Base-by-base conservation (phyloP, 805 yeast genomes). In the Huiozyma sinensis region DNA sequence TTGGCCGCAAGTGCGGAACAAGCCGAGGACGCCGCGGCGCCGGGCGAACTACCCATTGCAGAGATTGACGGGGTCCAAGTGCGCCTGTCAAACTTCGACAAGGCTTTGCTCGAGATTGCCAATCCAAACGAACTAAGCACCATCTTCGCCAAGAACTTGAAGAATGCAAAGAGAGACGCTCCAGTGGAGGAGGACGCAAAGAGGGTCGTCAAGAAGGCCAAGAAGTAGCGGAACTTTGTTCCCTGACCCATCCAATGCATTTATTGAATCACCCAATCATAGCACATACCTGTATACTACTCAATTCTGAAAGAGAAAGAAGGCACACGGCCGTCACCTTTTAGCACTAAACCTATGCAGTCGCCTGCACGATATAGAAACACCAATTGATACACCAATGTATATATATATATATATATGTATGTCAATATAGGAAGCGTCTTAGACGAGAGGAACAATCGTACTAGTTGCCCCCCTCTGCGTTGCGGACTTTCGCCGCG, bases 51-150 rank as follows among this genome's bases (percentile, higher is more conserved):
- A 11, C 34, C 33, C 8, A 29, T 33, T 17, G 35, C 36, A 7
- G 40, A 11, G 33, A 56, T 65, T 39, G 67, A 61, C 41, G 69
- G 67, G 49, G 54, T 67, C 36, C 69, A 64, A 35, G 67, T 71
- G 47, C 70, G 71, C 51, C 65, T 79, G 42, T 67, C 83, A 41
- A 65, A 70, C 28, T 83, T 83, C 62, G 94, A 84, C 52, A 76
- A 75, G 58, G 87, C 87, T 36, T 76, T 89, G 67, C 72, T 85
- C 57, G 95, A 89, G 69, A 84, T 88, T 52, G 82, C 83, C 45
- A 82, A 81, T 53, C 88, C 84, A 49, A 80, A 77, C 24, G 89
- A 78, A 46, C 66, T 81, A 45, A 68, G 73, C 37, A 71, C 75
- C 54, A 68, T 83, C 47, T 71, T 84, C 60, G 79, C 81, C 39